These are phyloP conservation scores for Aspergillus mulundensis DNA, from an alignment of 495 filamentous ascomycete genomes.

Conservation along the genomic window DNA sequence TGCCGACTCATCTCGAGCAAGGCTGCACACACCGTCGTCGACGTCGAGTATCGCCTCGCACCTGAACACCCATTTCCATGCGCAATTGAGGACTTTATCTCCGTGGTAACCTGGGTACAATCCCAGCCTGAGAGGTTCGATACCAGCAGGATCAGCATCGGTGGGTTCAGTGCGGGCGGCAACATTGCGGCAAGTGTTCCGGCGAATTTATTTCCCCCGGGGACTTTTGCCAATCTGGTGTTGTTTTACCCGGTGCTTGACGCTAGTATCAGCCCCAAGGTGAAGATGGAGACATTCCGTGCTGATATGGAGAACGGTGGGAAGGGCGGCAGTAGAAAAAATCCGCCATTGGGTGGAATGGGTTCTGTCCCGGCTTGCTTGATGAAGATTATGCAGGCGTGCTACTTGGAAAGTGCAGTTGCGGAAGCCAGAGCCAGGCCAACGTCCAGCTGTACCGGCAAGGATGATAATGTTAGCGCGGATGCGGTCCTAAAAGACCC, in stretches of 20 bases:
- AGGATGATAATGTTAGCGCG: too few species aligned
- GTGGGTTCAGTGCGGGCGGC: constrained; percentile 44
- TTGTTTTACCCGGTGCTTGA: constrained; percentile 40
- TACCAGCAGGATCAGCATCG: constrained; percentile 27
- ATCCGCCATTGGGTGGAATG: constrained; percentile 3
- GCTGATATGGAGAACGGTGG: constrained; percentile 10
- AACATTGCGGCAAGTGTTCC: constrained; percentile 35
- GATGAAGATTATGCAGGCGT: constrained; percentile 23
- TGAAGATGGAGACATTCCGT: constrained; percentile 9
- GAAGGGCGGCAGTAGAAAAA: constrained; percentile 6
- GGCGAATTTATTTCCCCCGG: constrained; percentile 12
- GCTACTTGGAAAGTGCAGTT: constrained; percentile 19
- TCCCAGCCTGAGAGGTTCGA: constrained; percentile 28
- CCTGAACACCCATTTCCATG: constrained; percentile 75
- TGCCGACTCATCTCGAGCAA: constrained; percentile 28
- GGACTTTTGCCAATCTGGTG: constrained; percentile 28
- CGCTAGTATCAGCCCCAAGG: constrained; percentile 14
- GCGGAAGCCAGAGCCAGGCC: not conserved
- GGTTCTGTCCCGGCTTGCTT: constrained; percentile 16
- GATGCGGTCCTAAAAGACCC: constrained; percentile 31
- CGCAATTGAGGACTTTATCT: constrained; percentile 63
- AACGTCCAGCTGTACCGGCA: too few species aligned
- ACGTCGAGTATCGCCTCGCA: constrained; percentile 69
- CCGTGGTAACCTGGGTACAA: constrained; percentile 31
- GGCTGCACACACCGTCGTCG: constrained; percentile 37